A percentile compares a stretch with the other conserved stretches of the same genome.
phyloP scores from a whole-genome alignment of 2,329 filamentous ascomycete genomes.

The Botrytis pseudocinerea region DNA sequence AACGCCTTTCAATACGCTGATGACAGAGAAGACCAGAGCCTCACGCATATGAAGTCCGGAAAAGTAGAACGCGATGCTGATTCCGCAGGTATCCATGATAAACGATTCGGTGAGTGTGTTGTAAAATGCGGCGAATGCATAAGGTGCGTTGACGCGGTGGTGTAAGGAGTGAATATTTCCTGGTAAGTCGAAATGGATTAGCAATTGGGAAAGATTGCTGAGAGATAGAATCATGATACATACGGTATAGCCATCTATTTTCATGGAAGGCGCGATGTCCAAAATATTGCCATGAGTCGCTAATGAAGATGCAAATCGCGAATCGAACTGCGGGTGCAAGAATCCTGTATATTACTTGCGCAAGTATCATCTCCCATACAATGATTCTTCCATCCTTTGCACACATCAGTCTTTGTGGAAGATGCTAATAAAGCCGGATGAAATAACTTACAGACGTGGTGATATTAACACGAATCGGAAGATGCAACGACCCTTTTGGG shows the following conservation, averaged over 20 bases:
- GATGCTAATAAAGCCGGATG: not conserved
- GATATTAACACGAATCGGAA: constrained; percentile 6
- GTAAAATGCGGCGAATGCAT: constrained; percentile 94
- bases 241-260: constrained; percentile 58
- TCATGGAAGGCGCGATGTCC: constrained; percentile 90
- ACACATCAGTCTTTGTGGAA: not conserved
- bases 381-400: constrained; percentile 3
- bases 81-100: constrained; percentile 81
- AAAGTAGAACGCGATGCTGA: constrained; percentile 77
- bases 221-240: not conserved
- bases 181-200: not conserved
- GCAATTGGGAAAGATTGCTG: not conserved
- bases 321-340: constrained; percentile 75
- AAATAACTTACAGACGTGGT: not conserved
- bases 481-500: not conserved
- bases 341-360: constrained; percentile 54
- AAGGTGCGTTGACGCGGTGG: constrained; percentile 91
- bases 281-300: constrained; percentile 97
- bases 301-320: constrained; percentile 65
- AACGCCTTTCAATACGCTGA: constrained; percentile 88
- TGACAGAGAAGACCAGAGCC: constrained; percentile 81
- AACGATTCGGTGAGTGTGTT: constrained; percentile 93
- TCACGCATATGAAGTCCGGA: constrained; percentile 78
- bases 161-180: constrained; percentile 87
- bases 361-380: not conserved